Conservation (phyloP, 768 basidiomycete species). For the Kwoniella dejecticola region DNA sequence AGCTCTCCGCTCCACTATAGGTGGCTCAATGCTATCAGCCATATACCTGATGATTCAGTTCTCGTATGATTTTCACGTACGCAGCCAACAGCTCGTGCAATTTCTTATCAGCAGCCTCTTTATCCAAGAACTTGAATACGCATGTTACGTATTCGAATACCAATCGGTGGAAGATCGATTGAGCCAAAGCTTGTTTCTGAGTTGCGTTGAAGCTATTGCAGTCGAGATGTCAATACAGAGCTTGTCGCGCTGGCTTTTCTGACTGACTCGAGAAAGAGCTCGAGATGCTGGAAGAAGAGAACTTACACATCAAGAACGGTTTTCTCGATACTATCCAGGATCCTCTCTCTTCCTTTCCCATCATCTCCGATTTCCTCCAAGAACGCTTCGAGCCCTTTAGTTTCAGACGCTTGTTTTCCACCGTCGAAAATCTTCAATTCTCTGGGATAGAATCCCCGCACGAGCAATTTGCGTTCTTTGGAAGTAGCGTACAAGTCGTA, state of each 20-base stretch:
- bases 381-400: slow-evolving; percentile 64
- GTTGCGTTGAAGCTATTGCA: slow-evolving; percentile 79
- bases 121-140: slow-evolving; percentile 58
- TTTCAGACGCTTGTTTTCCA: slow-evolving; percentile 40
- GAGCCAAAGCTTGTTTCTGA: slow-evolving; percentile 83
- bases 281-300: background rate
- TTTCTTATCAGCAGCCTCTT: slow-evolving; percentile 70
- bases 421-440: slow-evolving; percentile 72
- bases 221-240: background rate
- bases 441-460: slow-evolving; percentile 88
- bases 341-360: slow-evolving; percentile 66
- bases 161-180: slow-evolving; percentile 82
- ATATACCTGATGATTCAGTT: too few species aligned
- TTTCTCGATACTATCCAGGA: slow-evolving; percentile 70
- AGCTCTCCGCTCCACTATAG: slow-evolving; percentile 60
- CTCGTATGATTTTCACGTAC: slow-evolving; percentile 56
- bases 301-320: slow-evolving; percentile 74
- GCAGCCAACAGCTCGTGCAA: slow-evolving; percentile 78
- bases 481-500: slow-evolving; percentile 86
- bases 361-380: slow-evolving; percentile 63
- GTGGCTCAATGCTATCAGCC: too few species aligned
- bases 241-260: too few species aligned
- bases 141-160: slow-evolving; percentile 81
- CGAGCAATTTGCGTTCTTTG: slow-evolving; percentile 75
- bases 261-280: background rate